Evolutionary conservation across 345 rosid species (phyloP), one percentile per base, ranked within the genome.

Genomic region (Kernera saxatilis): DNA sequence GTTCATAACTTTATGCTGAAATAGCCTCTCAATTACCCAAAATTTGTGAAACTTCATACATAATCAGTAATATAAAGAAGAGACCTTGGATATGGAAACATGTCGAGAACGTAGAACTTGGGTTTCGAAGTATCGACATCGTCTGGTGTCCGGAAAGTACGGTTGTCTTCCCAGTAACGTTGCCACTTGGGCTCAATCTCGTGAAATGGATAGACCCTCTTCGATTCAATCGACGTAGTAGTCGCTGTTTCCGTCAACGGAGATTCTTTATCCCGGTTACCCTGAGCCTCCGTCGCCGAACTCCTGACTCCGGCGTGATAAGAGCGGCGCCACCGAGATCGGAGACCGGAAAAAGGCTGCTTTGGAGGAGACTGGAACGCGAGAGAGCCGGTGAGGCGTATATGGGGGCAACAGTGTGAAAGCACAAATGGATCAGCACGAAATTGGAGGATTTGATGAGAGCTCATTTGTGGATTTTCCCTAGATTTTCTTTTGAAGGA

Each of bases 81-180:
- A 61, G 33, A 93, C 98, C 98, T 93, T 83, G 97, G 98, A 82
- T 93, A 93, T 48, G 98, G 98, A 84, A 93, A 93, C 97, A 91
- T 91, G 86, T 93, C 98, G 55, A 93, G 97, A 18, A 93, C 98
- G 77, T 91, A 93, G 82, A 86, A 93, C 73, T 93, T 93, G 3
- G 98, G 97, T 77, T 75, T 91, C 26, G 91, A 81, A 36, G 90
- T 81, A 59, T 93, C 97, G 30, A 91, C 77, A 60, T 91, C 92
- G 60, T 86, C 94, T 0, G 97, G 92, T 64, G 97, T 93, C 49
- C 87, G 80, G 60, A 93, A 93, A 67, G 91, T 91, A 13, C 75
- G 79, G 67, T 88, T 86, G 5, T 81, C 79, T 65, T 91, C 88
- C 98, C 98, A 93, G 73, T 72, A 82, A 44, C 68, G 84, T 84